Evolutionary conservation across 2,329 filamentous ascomycete species (phyloP).

Genomic region (Neocatenulostroma microsporum): DNA sequence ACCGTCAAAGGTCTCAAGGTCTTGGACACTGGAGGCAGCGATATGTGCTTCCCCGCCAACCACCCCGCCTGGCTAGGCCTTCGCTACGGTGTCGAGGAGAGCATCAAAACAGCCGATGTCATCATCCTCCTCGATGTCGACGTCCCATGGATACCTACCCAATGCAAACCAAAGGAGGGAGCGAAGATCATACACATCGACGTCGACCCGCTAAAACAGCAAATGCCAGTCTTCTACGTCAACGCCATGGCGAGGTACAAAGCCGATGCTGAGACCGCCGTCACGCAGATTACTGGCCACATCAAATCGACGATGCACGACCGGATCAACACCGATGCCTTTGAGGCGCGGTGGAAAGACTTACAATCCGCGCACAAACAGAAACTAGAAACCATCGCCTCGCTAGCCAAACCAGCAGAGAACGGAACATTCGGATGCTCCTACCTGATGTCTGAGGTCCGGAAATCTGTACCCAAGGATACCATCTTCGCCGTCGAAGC

Average conservation of each 20-base stretch:
- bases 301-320: conserved; percentile 44
- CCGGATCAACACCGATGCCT: conserved; percentile 28
- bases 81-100: conserved; percentile 64
- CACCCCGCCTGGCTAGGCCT: conserved; percentile 56
- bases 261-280: conserved; percentile 46
- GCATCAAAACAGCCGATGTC: conserved; percentile 68
- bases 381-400: conserved; percentile 54
- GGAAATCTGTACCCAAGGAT: conserved; percentile 51
- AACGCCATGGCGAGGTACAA: conserved; percentile 46
- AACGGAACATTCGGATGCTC: conserved; percentile 57
- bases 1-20: conserved; percentile 62
- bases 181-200: conserved; percentile 60
- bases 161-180: conserved; percentile 50
- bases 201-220: conserved; percentile 57
- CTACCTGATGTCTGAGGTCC: conserved; percentile 49
- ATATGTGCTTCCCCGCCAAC: conserved; percentile 71
- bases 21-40: conserved; percentile 67
- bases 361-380: conserved; percentile 53
- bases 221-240: conserved; percentile 53
- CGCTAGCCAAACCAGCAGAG: conserved; percentile 48
- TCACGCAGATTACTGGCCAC: conserved; percentile 61
- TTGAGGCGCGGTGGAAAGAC: conserved; percentile 42
- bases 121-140: conserved; percentile 84
- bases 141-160: conserved; percentile 87
- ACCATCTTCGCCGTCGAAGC: conserved; percentile 73